These are phyloP conservation scores for Durusdinium trenchii DNA, from an alignment of 73 alveolate genomes.

Conservation along the genomic window DNA sequence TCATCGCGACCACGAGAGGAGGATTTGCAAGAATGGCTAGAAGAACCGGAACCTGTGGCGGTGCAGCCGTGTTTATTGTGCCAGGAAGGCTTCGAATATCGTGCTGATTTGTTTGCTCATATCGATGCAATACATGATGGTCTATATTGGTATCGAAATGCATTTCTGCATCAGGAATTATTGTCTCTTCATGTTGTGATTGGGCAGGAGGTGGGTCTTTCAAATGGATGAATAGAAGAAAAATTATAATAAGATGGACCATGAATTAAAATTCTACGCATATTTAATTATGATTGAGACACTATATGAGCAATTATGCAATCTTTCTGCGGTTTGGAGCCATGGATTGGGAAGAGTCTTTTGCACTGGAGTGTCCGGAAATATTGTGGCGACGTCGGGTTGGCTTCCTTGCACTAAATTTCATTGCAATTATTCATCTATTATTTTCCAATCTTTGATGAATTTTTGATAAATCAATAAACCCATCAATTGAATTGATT, in stretches of 20 bases:
- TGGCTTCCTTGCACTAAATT: too few species aligned
- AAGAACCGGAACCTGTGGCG: background rate
- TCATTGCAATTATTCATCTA: too few species aligned
- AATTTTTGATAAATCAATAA: too few species aligned
- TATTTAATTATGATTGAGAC: background rate
- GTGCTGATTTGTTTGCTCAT: background rate
- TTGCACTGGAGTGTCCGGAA: too few species aligned
- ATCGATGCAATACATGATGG: background rate
- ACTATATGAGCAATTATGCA: conserved; percentile 8
- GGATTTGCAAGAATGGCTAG: background rate
- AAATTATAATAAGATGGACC: background rate
- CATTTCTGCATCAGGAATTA: background rate
- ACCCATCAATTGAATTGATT: too few species aligned
- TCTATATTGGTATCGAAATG: background rate
- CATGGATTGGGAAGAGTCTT: conserved; percentile 27
- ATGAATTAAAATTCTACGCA: background rate
- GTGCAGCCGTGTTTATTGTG: conserved; percentile 65
- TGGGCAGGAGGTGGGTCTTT: background rate
- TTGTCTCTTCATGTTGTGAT: conserved; percentile 36
- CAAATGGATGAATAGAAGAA: background rate
- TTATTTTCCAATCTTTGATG: too few species aligned
- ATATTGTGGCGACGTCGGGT: too few species aligned
- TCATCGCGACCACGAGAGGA: too few species aligned
- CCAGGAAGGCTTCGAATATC: background rate
- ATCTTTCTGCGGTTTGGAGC: background rate